A percentile compares a stretch with the other conserved stretches of the same genome.
phyloP scores from a whole-genome alignment of 441 rosid genomes.

The Pelargonium cotyledonis region DNA sequence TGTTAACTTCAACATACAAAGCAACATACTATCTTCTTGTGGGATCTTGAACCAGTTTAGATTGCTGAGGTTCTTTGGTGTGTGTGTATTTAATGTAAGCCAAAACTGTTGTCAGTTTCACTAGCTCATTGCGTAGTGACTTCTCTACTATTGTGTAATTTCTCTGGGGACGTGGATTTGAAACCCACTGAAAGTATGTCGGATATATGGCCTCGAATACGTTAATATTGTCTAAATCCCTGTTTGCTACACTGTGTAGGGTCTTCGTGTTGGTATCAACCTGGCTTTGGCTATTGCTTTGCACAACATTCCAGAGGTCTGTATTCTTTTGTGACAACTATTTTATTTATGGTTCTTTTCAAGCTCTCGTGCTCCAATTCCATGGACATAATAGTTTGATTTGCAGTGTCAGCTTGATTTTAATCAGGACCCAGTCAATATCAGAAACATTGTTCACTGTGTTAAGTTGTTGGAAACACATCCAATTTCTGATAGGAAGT shows the following conservation, averaged over 20 bases:
- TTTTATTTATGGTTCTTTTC: constrained; percentile 10
- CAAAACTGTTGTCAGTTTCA: no score
- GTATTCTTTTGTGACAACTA: constrained; percentile 12
- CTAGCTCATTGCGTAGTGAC: no score
- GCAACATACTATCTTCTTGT: neutral
- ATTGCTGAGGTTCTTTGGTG: neutral
- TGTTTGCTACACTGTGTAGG: constrained; percentile 41
- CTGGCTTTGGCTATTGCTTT: constrained; percentile 95
- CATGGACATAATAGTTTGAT: neutral
- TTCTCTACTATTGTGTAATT: no score
- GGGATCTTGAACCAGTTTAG: neutral
- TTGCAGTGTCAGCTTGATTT: no score
- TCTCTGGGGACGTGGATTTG: no score
- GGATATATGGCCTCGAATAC: neutral
- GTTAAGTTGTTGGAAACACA: neutral
- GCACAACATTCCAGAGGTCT: constrained; percentile 98
- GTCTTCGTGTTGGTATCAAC: constrained; percentile 91
- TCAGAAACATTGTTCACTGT: no score
- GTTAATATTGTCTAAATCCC: neutral
- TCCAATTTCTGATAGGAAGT: constrained; percentile 11
- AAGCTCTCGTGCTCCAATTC: neutral
- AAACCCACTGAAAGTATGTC: no score
- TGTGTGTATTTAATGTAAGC: no score
- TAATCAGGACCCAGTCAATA: no score
- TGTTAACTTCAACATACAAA: no score